Conservation (phyloP, 2,329 filamentous ascomycete species). For the Huntiella decipiens region DNA sequence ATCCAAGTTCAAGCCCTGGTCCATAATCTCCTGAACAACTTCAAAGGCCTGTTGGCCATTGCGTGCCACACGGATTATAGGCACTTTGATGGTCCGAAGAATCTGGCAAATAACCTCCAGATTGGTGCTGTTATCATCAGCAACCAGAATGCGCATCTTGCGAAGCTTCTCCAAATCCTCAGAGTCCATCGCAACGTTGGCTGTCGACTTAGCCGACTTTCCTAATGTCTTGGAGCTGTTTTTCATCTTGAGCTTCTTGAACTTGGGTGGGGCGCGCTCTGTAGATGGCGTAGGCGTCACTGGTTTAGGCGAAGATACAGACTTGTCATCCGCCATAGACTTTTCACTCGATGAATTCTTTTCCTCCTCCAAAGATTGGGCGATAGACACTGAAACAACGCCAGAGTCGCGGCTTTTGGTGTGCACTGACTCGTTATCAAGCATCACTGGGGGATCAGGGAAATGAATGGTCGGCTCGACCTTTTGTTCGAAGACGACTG, state of each 20-base stretch:
- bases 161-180: not conserved
- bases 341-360: too few relatives aligned
- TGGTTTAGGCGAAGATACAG: too few relatives aligned
- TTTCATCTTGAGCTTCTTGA: too few relatives aligned
- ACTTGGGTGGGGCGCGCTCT: too few relatives aligned
- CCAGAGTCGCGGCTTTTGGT: too few relatives aligned
- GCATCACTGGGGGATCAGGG: not conserved
- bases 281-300: too few relatives aligned
- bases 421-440: conserved; percentile 22
- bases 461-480: not conserved
- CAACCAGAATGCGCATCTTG: conserved; percentile 58
- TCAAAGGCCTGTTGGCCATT: conserved; percentile 79
- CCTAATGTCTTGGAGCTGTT: too few relatives aligned
- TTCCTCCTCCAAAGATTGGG: too few relatives aligned
- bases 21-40: conserved; percentile 66
- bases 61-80: conserved; percentile 74
- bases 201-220: too few relatives aligned
- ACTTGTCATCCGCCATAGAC: too few relatives aligned
- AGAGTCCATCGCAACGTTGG: too few relatives aligned
- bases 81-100: conserved; percentile 60
- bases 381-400: too few relatives aligned
- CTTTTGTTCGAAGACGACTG: not conserved
- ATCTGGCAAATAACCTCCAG: conserved; percentile 40
- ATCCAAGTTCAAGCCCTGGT: conserved; percentile 52
- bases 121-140: conserved; percentile 47